Evolutionary conservation across 2,329 filamentous ascomycete species (phyloP).

Genomic region (Teratosphaeria epicoccoides): DNA sequence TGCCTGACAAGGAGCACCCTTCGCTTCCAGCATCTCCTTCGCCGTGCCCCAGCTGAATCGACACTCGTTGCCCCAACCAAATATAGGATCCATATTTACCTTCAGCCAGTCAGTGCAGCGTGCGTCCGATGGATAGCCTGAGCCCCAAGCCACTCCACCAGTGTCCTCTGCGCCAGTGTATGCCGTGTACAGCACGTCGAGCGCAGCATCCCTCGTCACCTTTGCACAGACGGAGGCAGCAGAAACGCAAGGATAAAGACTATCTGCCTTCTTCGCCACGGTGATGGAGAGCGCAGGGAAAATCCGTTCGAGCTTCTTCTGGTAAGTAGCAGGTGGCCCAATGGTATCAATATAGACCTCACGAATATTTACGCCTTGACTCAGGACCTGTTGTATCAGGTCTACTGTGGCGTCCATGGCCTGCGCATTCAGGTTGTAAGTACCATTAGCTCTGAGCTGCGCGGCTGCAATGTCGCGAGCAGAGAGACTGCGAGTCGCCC

Average conservation of each 20-base stretch:
- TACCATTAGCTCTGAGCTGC: slow-evolving; percentile 55
- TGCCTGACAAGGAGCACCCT: slow-evolving; percentile 54
- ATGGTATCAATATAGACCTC: slow-evolving; percentile 96
- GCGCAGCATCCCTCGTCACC: slow-evolving; percentile 81
- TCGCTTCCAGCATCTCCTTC: slow-evolving; percentile 83
- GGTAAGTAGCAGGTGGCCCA: slow-evolving; percentile 71
- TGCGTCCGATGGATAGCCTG: slow-evolving; percentile 83
- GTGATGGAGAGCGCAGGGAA: slow-evolving; percentile 58
- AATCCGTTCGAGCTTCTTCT: slow-evolving; percentile 69
- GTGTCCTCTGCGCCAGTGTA: slow-evolving; percentile 30
- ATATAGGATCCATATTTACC: slow-evolving; percentile 79
- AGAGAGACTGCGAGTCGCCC: slow-evolving; percentile 71
- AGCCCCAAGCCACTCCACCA: slow-evolving; percentile 55
- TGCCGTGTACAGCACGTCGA: slow-evolving; percentile 64
- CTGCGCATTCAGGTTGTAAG: slow-evolving; percentile 91
- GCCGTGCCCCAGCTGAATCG: slow-evolving; percentile 93
- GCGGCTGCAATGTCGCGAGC: slow-evolving; percentile 70
- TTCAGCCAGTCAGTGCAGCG: slow-evolving; percentile 74
- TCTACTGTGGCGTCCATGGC: slow-evolving; percentile 84
- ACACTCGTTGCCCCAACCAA: slow-evolving; percentile 90
- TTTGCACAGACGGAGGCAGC: slow-evolving; percentile 93
- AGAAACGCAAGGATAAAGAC: slow-evolving; percentile 81
- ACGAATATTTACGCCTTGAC: slow-evolving; percentile 65
- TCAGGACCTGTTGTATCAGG: slow-evolving; percentile 67
- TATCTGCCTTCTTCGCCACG: slow-evolving; percentile 68